Evolutionary conservation across 306 rosid species (phyloP).

Genomic region (Cicer judaicum): DNA sequence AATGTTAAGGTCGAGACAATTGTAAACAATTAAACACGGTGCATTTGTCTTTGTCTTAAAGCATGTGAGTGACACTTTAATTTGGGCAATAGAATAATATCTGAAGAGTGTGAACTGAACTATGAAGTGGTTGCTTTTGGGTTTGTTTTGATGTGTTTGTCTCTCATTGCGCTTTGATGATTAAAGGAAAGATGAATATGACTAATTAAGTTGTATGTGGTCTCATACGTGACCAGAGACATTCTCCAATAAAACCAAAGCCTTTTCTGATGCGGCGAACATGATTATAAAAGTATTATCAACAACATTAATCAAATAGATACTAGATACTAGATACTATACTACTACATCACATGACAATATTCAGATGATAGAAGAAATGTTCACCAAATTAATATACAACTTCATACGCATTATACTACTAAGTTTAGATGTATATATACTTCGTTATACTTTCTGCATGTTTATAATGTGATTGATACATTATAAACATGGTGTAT

Average conservation of each 20-base stretch:
- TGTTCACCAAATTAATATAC: no score
- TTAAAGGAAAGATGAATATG: neutral
- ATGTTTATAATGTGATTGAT: no score
- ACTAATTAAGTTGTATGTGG: constrained; percentile 39
- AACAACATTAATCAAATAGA: neutral
- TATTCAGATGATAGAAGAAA: neutral
- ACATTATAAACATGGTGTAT: no score
- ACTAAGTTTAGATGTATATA: no score
- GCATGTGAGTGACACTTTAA: neutral
- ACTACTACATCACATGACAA: neutral
- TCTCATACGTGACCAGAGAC: constrained; percentile 45
- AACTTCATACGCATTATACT: no score
- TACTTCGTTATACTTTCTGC: no score
- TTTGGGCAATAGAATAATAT: constrained; percentile 1
- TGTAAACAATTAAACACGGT: neutral
- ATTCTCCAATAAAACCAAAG: constrained; percentile 24
- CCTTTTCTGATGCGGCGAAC: neutral
- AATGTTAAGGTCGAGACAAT: neutral
- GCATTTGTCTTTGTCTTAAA: neutral
- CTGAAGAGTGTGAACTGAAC: constrained; percentile 6
- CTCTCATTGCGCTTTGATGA: neutral
- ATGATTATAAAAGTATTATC: neutral
- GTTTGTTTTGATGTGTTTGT: neutral
- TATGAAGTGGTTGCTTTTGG: constrained; percentile 24
- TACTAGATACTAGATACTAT: no score